Evolutionary conservation across 2,329 filamentous ascomycete genomes (phyloP), one percentile per base, ranked within the genome.

Genomic region (Podosphaera aphanis): DNA sequence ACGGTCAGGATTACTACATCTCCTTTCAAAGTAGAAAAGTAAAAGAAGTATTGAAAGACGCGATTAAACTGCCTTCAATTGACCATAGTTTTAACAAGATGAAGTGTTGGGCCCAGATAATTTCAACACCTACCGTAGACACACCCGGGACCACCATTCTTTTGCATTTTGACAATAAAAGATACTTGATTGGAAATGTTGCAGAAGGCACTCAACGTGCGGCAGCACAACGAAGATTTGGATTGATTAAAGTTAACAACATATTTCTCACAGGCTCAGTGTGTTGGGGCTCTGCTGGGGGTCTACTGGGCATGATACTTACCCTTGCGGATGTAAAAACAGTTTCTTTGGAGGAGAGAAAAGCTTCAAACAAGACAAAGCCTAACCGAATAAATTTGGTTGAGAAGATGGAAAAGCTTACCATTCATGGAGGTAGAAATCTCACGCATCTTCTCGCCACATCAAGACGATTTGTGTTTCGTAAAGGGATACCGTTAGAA

Each of bases 201-300:
- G 66, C 76, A 8, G 90, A 98, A 62, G 90, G 88, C 15, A 80
- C 80, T 0, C 90, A 95, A 64, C 73, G 90, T 47, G 74, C 77
- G 68, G 80, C 57, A 19, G 49, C 56, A 41, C 57, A 60, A 61
- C 73, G 78, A 51, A 80, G 76, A 47, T 58, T 79, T 8, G 66
- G 69, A 29, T 56, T 92, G 52, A 61, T 67, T 23, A 79, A 79
- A 57, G 66, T 83, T 1, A 73, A 74, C 41, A 76, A 93, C 55
- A 66, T 93, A 48, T 94, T 98, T 60, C 60, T 98, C 48, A 82
- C 83, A 0, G 90, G 90, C 2, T 69, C 68, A 36, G 73, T 81
- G 36, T 69, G 74, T 58, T 94, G 85, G 84, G 64, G 66, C 25
- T 81, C 74, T 55, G 72, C 73, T 29, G 90, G 90, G 47, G 90